Conservation (phyloP, 148 eudicot species). For the Nyssa sinensis region DNA sequence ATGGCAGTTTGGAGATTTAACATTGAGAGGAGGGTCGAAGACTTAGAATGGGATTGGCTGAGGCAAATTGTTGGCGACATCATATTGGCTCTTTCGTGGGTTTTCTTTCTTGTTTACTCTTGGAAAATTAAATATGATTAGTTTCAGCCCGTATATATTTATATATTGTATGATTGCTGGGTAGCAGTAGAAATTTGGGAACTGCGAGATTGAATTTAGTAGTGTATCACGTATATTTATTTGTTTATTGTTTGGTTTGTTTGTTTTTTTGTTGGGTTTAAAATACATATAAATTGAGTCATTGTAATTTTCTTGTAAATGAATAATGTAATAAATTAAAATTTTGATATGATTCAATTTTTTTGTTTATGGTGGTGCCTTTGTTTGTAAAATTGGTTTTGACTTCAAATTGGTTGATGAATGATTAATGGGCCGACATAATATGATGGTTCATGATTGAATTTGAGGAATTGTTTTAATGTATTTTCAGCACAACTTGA, state of each 20-base stretch:
- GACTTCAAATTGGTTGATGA: not conserved
- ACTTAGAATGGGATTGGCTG: constrained; percentile 23
- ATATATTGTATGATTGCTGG: not conserved
- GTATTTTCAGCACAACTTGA: no score
- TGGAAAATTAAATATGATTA: constrained; percentile 26
- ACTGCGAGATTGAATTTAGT: not conserved
- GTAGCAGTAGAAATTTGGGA: not conserved
- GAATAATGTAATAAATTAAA: not conserved
- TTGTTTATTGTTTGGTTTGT: not conserved
- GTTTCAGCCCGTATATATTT: not conserved
- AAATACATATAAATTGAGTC: not conserved
- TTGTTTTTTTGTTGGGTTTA: not conserved
- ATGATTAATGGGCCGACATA: not conserved
- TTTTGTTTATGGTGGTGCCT: not conserved
- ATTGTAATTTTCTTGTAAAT: no score
- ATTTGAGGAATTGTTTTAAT: no score
- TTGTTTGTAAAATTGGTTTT: not conserved
- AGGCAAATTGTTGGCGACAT: constrained; percentile 20
- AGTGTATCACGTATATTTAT: not conserved
- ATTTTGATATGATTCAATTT: not conserved
- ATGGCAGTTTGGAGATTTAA: constrained; percentile 26
- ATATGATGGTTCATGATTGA: not conserved
- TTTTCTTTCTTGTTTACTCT: constrained; percentile 26
- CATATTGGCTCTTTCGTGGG: constrained; percentile 25
- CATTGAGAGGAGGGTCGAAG: constrained; percentile 22